Evolutionary conservation across 2,329 filamentous ascomycete species (phyloP).

Genomic region (Hypocrella siamensis): DNA sequence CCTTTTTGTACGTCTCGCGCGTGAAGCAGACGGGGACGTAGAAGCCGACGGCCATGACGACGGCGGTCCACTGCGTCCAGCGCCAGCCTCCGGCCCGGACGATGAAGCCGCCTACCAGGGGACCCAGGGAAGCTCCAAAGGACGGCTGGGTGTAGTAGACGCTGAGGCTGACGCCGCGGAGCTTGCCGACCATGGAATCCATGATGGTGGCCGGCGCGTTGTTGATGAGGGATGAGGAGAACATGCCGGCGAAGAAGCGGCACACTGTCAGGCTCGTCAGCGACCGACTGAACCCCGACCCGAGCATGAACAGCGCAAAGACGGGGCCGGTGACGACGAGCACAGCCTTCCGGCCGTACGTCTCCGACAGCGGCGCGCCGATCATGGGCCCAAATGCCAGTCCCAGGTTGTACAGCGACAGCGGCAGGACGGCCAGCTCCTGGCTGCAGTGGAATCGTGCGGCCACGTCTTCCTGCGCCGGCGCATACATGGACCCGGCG

Average conservation of each 20-base stretch:
- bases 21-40: constrained; percentile 42
- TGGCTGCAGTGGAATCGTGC: constrained; percentile 6
- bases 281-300: constrained; percentile 50
- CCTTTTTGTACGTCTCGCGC: constrained; percentile 45
- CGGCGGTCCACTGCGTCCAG: constrained; percentile 30
- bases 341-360: constrained; percentile 40
- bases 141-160: constrained; percentile 52
- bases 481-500: constrained; percentile 16
- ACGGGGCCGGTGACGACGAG: constrained; percentile 38
- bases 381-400: constrained; percentile 39
- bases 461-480: constrained; percentile 10
- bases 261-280: constrained; percentile 57
- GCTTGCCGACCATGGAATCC: constrained; percentile 25
- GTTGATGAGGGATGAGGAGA: constrained; percentile 45
- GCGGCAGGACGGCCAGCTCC: constrained; percentile 10
- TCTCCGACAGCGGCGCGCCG: constrained; percentile 62
- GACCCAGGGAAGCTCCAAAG: constrained; percentile 46
- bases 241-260: constrained; percentile 50
- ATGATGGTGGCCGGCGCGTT: constrained; percentile 48
- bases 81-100: constrained; percentile 49
- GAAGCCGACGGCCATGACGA: constrained; percentile 27
- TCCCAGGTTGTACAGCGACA: constrained; percentile 13
- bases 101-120: constrained; percentile 52
- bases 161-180: constrained; percentile 34
- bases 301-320: constrained; percentile 61